phyloP scores from a whole-genome alignment of 1,284 basidiomycete genomes.

The Fistulinella cinereoalba region DNA sequence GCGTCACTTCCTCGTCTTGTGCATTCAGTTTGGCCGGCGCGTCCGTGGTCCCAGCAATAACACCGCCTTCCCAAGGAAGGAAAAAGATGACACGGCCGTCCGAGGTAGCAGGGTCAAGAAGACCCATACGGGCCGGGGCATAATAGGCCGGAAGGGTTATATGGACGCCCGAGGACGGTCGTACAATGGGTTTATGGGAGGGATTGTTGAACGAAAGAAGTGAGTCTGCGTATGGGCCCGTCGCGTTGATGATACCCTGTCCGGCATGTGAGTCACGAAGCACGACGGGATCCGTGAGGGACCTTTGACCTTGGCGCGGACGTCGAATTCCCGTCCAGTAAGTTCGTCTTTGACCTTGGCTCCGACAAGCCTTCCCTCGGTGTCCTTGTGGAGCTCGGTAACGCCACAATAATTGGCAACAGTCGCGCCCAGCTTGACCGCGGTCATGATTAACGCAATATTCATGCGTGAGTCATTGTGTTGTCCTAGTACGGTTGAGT shows the following conservation, averaged over 20 bases:
- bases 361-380: conserved; percentile 64
- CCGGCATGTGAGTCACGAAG: conserved; percentile 2
- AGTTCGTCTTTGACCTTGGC: conserved; percentile 81
- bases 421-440: conserved; percentile 89
- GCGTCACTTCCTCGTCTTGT: conserved; percentile 64
- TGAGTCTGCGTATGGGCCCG: conserved; percentile 91
- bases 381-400: conserved; percentile 71
- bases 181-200: conserved; percentile 81
- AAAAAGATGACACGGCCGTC: conserved; percentile 99
- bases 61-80: conserved; percentile 97
- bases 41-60: conserved; percentile 97
- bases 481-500: conserved; percentile 59
- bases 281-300: background rate
- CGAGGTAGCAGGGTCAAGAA: conserved; percentile 93
- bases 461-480: conserved; percentile 99
- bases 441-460: conserved; percentile 90
- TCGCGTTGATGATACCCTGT: conserved; percentile 92
- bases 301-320: conserved; percentile 70
- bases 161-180: conserved; percentile 91
- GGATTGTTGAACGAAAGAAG: conserved; percentile 88
- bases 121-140: conserved; percentile 91
- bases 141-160: conserved; percentile 98
- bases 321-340: conserved; percentile 80
- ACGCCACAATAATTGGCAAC: conserved; percentile 64
- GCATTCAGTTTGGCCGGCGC: conserved; percentile 71